Conservation (phyloP, 208 protist genomes). For the Trypanosoma boissoni region DNA sequence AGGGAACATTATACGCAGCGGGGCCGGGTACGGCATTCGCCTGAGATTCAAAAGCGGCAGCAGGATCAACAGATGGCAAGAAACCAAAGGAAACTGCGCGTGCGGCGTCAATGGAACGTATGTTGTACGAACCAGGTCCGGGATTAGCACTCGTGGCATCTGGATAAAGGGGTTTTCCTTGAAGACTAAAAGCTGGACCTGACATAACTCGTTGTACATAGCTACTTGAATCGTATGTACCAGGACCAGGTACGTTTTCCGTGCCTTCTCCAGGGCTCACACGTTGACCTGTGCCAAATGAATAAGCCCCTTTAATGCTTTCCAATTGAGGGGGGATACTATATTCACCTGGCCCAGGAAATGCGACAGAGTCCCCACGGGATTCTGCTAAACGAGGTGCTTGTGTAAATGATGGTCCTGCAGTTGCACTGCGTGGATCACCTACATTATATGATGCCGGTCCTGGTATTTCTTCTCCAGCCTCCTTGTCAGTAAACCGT, state of each 20-base stretch:
- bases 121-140: slow-evolving; percentile 45
- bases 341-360: slow-evolving; percentile 32
- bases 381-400: slow-evolving; percentile 14
- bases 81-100: slow-evolving; percentile 16
- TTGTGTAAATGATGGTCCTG: slow-evolving; percentile 17
- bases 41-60: slow-evolving; percentile 12
- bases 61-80: slow-evolving; percentile 14
- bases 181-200: slow-evolving; percentile 21
- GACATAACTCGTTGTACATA: slow-evolving; percentile 14
- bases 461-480: slow-evolving; percentile 16
- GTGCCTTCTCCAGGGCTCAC: background rate
- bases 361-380: background rate
- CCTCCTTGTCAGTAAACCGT: slow-evolving; percentile 9
- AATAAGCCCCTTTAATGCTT: slow-evolving; percentile 8
- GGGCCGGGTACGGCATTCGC: slow-evolving; percentile 25
- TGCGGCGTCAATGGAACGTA: slow-evolving; percentile 12
- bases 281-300: slow-evolving; percentile 26
- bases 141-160: slow-evolving; percentile 3
- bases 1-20: slow-evolving; percentile 16
- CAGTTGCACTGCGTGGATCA: background rate
- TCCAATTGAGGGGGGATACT: slow-evolving; percentile 24
- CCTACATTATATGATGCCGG: slow-evolving; percentile 20
- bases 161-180: slow-evolving; percentile 18
- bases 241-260: slow-evolving; percentile 21
- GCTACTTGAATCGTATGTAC: slow-evolving; percentile 20